Base-by-base conservation (phyloP, 23 red algal species). In the Cyanidioschyzon merolae region DNA sequence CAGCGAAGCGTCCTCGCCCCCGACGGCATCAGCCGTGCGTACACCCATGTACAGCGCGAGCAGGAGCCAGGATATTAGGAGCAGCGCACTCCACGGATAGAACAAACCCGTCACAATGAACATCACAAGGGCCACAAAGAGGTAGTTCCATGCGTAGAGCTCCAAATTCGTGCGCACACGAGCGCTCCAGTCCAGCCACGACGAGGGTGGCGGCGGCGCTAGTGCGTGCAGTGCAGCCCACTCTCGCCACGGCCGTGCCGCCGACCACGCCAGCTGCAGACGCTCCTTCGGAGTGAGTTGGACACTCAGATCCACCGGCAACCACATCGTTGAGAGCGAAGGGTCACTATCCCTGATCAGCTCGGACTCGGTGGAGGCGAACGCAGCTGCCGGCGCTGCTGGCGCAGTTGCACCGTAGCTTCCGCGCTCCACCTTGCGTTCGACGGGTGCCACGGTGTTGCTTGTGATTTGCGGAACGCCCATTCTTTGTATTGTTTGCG, bases 231-330 rank as follows among this genome's bases (percentile, higher is more conserved):
- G 30, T 7, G 21, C 12, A 25, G n/a, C 63, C 21, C 21, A 71
- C 63, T 71, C 63, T 25, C n/a, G 32, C 63, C 63, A 71, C 63
- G 63, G 63, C 29, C 63, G 63, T 32, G 63, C 63, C 12, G 63
- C 63, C 63, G 63, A 25, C 63, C 63, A 71, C 16, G 63, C 63
- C 63, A 71, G 30, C 63, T 71, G 63, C 12, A 71, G n/a, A 7
- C 63, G 63, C 63, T 71, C 63, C 63, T 25, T 71, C 29, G 63
- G 63, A 7, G 63, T 17, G 21, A 71, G 32, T 32, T 35, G 63
- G 12, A 7, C 29, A 27, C 63, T 7, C 63, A 27, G 63, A 71
- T 71, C 63, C 7, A 71, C 32, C 7, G 63, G 63, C 30, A 27
- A 3, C 63, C 45, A 54, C 45, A 54, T 15, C 45, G 45, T 15